A percentile compares a stretch with the other conserved stretches of the same genome.
phyloP scores from a whole-genome alignment of 2,329 filamentous ascomycete genomes.

The Fusarium agapanthi region DNA sequence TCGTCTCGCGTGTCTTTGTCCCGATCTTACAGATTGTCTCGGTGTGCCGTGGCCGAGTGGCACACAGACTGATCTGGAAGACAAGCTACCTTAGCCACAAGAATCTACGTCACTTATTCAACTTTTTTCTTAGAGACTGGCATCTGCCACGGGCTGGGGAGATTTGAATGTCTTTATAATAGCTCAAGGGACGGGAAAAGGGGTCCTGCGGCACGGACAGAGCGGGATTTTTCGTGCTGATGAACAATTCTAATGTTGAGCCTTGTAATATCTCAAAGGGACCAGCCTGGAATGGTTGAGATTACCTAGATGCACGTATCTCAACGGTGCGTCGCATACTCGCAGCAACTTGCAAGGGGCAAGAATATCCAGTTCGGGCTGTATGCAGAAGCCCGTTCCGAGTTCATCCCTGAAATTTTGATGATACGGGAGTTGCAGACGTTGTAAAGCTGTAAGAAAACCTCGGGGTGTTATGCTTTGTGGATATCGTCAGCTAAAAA shows the following conservation, averaged over 20 bases:
- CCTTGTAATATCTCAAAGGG: conserved; percentile 3
- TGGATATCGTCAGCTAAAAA: neutral
- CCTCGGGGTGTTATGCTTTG: neutral
- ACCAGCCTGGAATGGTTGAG: conserved; percentile 32
- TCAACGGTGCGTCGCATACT: conserved; percentile 21
- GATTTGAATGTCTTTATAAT: conserved; percentile 33
- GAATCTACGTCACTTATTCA: conserved; percentile 24
- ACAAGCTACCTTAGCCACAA: neutral
- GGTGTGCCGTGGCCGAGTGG: conserved; percentile 4
- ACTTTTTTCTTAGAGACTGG: conserved; percentile 10
- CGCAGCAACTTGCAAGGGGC: conserved; percentile 19
- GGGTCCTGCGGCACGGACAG: neutral
- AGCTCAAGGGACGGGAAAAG: neutral
- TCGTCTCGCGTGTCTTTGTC: conserved; percentile 23
- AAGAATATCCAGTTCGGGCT: conserved; percentile 23
- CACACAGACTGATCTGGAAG: conserved; percentile 7
- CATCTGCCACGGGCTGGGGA: conserved; percentile 16
- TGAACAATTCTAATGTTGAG: neutral
- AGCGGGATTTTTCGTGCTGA: neutral
- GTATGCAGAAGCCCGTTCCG: conserved; percentile 20
- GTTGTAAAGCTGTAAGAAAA: neutral
- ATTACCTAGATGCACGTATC: conserved; percentile 10
- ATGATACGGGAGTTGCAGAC: neutral
- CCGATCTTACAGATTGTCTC: conserved; percentile 28
- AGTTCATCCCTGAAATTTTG: conserved; percentile 3